Conservation (phyloP, 495 filamentous ascomycete genomes). For the Oidiodendron maius region DNA sequence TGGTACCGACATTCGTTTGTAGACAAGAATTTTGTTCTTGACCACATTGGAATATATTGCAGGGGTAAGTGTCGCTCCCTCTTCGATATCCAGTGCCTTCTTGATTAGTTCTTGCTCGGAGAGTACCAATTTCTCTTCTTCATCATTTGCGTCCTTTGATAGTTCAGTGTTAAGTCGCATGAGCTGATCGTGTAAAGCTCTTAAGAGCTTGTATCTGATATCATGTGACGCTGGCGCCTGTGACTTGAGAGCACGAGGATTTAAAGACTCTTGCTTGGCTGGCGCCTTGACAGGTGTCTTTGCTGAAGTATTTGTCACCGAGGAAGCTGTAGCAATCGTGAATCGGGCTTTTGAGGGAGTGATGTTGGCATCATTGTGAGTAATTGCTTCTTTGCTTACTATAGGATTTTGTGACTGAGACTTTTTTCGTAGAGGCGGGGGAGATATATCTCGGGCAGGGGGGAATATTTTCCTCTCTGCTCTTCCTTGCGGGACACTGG, state of each 20-base stretch:
- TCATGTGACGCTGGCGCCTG: conserved; percentile 65
- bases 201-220: conserved; percentile 60
- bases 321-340: conserved; percentile 2
- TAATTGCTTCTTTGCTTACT: neutral
- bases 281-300: conserved; percentile 4
- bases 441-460: conserved; percentile 29
- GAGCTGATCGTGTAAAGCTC: conserved; percentile 69
- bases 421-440: conserved; percentile 32
- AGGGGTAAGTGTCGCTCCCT: conserved; percentile 62
- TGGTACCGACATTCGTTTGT: conserved; percentile 62
- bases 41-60: conserved; percentile 75
- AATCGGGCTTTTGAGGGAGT: neutral
- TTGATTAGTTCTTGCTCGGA: conserved; percentile 66
- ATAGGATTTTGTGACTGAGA: neutral
- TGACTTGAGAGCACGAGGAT: conserved; percentile 66
- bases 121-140: conserved; percentile 43
- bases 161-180: conserved; percentile 62
- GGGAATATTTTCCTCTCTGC: conserved; percentile 5
- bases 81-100: conserved; percentile 79
- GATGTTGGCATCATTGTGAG: neutral
- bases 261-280: conserved; percentile 47
- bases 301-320: conserved; percentile 7
- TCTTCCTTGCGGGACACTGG: neutral
- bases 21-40: conserved; percentile 66
- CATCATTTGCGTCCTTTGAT: conserved; percentile 40